Evolutionary conservation across 352 stramenopile species (phyloP), one percentile per base, ranked within the genome.

Genomic region (Phytophthora fragariaefolia): DNA sequence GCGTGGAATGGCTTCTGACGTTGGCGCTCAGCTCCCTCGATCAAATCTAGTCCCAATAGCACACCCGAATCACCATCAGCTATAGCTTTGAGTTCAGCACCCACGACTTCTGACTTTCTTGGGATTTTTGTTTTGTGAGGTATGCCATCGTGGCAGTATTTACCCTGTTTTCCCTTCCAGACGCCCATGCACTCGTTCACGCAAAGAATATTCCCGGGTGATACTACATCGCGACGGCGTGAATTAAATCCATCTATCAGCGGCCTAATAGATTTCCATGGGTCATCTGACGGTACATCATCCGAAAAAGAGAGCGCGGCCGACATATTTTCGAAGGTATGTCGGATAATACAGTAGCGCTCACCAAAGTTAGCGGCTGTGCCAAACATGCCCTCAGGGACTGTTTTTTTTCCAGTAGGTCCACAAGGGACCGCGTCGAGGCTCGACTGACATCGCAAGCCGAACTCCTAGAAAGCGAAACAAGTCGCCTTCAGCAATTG

Each of bases 71-170:
- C 54, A 12, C 42, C 54, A 62, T 53, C 42, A 3, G 26, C 42
- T 22, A 47, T 45, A 13, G 42, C 30, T n/a, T 62, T 53, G 13
- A 53, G 22, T 4, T 54, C 42, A 3, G 54, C 43, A 9, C 54
- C 42, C 3, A 47, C 6, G 6, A 10, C 42, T 36, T 62, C 54
- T 8, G 42, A 27, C 22, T 54, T 62, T 10, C 40, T 22, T 17
- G 18, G 27, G 2, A 62, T 62, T n/a, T 62, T 54, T 9, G 42
- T 54, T 20, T 47, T 36, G 18, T 53, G 54, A 4, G 42, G 54
- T 9, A 62, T 52, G 4, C 54, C 54, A 46, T 62, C 54, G 27
- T 62, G 27, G 15, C n/a, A 27, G 13, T 40, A 55, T 9, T 63
- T 55, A 4, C 17, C 17, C 27, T 63, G 20, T 26, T 8, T 23